These are phyloP conservation scores for Alternaria alternata DNA, from an alignment of 2,329 filamentous ascomycete genomes.

Conservation along the genomic window DNA sequence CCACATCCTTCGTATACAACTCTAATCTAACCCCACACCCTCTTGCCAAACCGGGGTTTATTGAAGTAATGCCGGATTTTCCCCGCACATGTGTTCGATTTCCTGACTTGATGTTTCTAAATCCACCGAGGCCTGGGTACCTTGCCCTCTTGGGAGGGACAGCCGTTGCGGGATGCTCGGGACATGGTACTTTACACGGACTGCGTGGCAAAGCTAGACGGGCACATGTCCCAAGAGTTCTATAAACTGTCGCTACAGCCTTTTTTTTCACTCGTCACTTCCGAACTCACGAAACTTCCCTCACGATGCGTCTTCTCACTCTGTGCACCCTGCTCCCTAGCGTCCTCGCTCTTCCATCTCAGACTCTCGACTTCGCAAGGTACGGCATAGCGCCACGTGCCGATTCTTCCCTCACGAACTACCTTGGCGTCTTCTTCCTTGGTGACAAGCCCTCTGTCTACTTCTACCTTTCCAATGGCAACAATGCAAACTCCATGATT, in stretches of 20 bases:
- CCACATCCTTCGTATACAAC: constrained; percentile 9
- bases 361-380: constrained; percentile 32
- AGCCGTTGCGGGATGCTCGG: not conserved
- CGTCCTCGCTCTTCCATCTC: constrained; percentile 24
- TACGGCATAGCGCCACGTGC: constrained; percentile 31
- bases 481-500: constrained; percentile 59
- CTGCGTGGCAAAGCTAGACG: not conserved
- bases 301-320: constrained; percentile 27
- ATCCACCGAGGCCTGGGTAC: constrained; percentile 1
- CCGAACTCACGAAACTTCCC: not conserved
- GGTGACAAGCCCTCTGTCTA: constrained; percentile 63
- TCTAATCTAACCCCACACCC: constrained; percentile 19
- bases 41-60: not conserved
- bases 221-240: not conserved
- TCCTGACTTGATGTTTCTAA: not conserved
- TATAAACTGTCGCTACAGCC: not conserved
- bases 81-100: not conserved
- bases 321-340: constrained; percentile 15
- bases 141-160: not conserved
- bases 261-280: not conserved
- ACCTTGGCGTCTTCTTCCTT: constrained; percentile 64
- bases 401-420: constrained; percentile 56
- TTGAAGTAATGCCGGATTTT: not conserved
- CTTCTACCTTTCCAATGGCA: constrained; percentile 63
- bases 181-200: not conserved